Percentiles rank a stretch among this genome's conserved stretches.
phyloP scores from a whole-genome alignment of 768 basidiomycete species.

The Boletus insuetus region DNA sequence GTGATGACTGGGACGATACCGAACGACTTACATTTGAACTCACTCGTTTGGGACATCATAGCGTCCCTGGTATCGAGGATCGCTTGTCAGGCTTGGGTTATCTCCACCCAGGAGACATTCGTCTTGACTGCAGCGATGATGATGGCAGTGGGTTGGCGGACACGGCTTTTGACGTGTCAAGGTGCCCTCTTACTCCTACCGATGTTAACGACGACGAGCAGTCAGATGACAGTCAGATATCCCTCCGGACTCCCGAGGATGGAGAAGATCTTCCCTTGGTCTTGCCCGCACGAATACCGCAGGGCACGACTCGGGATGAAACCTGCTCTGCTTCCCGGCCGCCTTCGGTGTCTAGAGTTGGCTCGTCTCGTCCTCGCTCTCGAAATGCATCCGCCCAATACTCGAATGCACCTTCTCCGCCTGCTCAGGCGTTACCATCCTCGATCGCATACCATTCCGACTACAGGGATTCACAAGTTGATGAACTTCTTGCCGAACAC shows the following conservation, averaged over 20 bases:
- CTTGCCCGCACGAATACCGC: background rate
- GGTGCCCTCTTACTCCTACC: conserved; percentile 18
- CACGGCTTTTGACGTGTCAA: conserved; percentile 18
- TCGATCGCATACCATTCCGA: background rate
- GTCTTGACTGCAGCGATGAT: conserved; percentile 2
- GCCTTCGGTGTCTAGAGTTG: conserved; percentile 19
- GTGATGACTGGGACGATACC: conserved; percentile 24
- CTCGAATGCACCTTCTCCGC: background rate
- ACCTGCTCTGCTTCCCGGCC: background rate
- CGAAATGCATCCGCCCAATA: conserved; percentile 15
- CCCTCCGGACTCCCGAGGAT: conserved; percentile 28
- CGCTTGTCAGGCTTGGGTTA: background rate
- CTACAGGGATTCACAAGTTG: background rate
- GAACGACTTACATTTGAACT: conserved; percentile 23
- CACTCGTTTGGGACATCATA: background rate
- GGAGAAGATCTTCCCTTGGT: conserved; percentile 15
- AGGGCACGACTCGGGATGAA: background rate
- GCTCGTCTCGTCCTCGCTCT: conserved; percentile 27
- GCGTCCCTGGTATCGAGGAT: background rate
- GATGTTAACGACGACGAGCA: conserved; percentile 29
- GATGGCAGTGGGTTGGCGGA: conserved; percentile 9
- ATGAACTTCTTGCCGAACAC: conserved; percentile 17
- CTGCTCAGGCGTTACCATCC: background rate
- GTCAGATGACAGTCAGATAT: conserved; percentile 27
- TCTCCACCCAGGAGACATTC: conserved; percentile 10